phyloP scores from a whole-genome alignment of 2,329 filamentous ascomycete species.

The Trichoderma lentiforme region DNA sequence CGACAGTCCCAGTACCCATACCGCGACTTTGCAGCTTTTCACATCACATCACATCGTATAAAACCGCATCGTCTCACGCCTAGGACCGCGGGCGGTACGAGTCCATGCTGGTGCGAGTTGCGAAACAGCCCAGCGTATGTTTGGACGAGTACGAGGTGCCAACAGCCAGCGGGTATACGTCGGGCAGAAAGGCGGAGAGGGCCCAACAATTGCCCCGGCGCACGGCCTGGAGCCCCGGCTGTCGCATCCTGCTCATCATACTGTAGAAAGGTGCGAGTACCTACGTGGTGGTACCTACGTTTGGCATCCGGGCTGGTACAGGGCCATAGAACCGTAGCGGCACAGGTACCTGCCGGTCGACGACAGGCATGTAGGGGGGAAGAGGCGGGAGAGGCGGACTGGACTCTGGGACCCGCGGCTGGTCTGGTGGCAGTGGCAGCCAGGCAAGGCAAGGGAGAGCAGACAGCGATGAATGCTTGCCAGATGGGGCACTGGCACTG shows the following conservation, averaged over 20 bases:
- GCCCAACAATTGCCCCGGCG: constrained; percentile 16
- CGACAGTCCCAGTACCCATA: not conserved
- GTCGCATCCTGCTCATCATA: constrained; percentile 11
- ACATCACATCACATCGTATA: not conserved
- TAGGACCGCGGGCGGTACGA: not conserved
- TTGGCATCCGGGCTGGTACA: not conserved
- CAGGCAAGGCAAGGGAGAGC: not conserved
- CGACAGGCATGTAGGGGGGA: not conserved
- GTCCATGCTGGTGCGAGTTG: not conserved
- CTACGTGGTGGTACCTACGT: not conserved
- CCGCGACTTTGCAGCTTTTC: not conserved
- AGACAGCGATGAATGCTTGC: constrained; percentile 12
- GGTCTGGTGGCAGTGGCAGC: not conserved
- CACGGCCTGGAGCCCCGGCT: constrained; percentile 9
- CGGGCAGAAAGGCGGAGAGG: constrained; percentile 12
- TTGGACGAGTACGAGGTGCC: not conserved
- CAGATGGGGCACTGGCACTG: constrained; percentile 6
- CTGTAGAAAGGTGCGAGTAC: not conserved
- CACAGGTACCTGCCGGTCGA: not conserved
- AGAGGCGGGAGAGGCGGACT: not conserved
- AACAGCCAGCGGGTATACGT: not conserved
- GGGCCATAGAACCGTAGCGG: not conserved
- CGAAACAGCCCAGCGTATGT: not conserved
- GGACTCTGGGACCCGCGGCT: not conserved
- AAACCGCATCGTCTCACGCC: not conserved